Percentiles rank a stretch among this genome's conserved stretches.
Conservation (phyloP, 2,329 filamentous ascomycete species). For the Aphanoascus verrucosus region DNA sequence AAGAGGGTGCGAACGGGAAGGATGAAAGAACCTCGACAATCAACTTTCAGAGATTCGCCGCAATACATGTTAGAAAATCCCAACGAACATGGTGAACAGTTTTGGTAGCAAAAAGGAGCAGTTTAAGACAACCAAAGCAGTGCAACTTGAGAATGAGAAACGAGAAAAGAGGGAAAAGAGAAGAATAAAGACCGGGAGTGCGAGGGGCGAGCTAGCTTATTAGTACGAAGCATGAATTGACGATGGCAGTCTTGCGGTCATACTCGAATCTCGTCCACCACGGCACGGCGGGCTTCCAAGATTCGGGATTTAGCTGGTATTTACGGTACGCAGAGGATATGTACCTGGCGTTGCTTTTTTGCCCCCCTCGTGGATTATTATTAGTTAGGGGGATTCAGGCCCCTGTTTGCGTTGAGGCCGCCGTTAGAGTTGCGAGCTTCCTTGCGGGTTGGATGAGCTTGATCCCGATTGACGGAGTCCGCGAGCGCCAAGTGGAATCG, state of each 20-base stretch:
- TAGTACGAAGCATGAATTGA: no score
- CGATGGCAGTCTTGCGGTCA: no score
- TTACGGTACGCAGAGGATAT: no score
- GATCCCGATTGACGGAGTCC: no score
- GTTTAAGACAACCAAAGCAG: not conserved
- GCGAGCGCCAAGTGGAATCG: no score
- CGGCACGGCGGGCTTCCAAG: not conserved
- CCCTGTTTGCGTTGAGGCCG: no score
- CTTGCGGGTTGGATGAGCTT: no score
- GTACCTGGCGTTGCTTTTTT: no score
- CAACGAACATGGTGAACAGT: not conserved
- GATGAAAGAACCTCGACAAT: constrained; percentile 4
- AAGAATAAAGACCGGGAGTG: not conserved
- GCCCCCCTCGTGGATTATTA: not conserved
- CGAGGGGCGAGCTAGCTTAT: not conserved
- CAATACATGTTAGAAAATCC: constrained; percentile 2
- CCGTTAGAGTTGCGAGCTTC: no score
- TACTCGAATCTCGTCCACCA: not conserved
- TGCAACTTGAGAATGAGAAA: not conserved
- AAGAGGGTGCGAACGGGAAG: not conserved
- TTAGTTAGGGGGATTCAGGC: not conserved
- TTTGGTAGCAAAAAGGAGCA: not conserved
- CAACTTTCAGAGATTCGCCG: not conserved
- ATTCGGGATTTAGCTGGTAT: no score
- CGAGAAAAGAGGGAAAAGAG: not conserved